Conservation (phyloP, 2,329 filamentous ascomycete genomes). For the Diaporthe sp. region DNA sequence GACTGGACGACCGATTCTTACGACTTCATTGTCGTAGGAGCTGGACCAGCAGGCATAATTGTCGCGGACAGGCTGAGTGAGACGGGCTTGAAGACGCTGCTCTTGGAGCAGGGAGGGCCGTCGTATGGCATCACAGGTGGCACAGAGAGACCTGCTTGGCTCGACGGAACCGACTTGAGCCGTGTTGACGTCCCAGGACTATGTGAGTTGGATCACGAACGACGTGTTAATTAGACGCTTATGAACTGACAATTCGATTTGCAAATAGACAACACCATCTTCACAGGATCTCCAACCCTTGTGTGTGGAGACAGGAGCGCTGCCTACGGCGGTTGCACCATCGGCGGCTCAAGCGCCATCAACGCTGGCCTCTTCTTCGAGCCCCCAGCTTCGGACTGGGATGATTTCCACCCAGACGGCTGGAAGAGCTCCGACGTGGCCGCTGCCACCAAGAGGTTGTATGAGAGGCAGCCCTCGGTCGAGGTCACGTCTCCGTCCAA, state of each 20-base stretch:
- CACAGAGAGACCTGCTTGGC: conserved; percentile 70
- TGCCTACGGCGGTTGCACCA: conserved; percentile 63
- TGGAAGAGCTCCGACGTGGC: conserved; percentile 78
- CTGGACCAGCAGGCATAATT: conserved; percentile 70
- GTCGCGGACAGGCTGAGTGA: conserved; percentile 73
- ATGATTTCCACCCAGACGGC: conserved; percentile 78
- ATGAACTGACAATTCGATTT: background rate
- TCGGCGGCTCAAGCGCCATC: conserved; percentile 67
- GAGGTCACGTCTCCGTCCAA: conserved; percentile 75
- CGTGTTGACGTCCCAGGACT: conserved; percentile 77
- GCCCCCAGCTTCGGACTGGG: conserved; percentile 71
- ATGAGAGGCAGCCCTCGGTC: conserved; percentile 78
- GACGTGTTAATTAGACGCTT: too few relatives aligned
- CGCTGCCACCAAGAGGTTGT: conserved; percentile 72
- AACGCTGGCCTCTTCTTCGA: conserved; percentile 69
- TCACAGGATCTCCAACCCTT: conserved; percentile 54
- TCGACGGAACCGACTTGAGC: conserved; percentile 68
- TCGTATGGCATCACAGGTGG: conserved; percentile 74
- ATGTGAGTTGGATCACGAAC: conserved; percentile 61
- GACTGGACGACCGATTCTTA: conserved; percentile 52
- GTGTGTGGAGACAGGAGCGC: conserved; percentile 58
- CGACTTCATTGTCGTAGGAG: conserved; percentile 74
- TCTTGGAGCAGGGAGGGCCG: conserved; percentile 67
- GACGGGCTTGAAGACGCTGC: conserved; percentile 70
- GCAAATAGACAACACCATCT: conserved; percentile 62